Conservation (phyloP, 768 basidiomycete genomes). For the Floccularia luteovirens region DNA sequence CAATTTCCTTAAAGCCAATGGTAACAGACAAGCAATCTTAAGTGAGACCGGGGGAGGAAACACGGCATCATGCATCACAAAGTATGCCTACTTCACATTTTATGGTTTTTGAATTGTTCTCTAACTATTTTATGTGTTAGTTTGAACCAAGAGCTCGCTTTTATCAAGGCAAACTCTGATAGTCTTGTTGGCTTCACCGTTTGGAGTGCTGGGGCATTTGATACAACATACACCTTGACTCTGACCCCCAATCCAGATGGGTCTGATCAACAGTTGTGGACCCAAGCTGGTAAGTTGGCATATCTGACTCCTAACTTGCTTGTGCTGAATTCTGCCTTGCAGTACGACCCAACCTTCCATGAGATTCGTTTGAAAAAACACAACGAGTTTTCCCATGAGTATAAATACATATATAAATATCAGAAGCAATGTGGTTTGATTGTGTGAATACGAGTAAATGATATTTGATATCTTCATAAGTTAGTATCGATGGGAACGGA, state of each 20-base stretch:
- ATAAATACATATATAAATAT: too few relatives aligned
- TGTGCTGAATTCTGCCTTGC: neutral
- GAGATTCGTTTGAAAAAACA: neutral
- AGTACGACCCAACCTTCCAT: slow-evolving; percentile 18
- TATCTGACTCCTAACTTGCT: neutral
- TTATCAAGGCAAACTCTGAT: slow-evolving; percentile 33
- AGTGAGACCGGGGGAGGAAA: slow-evolving; percentile 51
- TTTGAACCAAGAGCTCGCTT: slow-evolving; percentile 34
- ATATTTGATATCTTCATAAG: too few relatives aligned
- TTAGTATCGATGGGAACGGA: too few relatives aligned
- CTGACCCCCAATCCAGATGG: slow-evolving; percentile 40
- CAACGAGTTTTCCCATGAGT: too few relatives aligned
- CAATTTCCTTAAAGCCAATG: slow-evolving; percentile 27
- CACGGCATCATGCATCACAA: slow-evolving; percentile 31
- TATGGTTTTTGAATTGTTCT: neutral
- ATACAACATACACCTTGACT: slow-evolving; percentile 39
- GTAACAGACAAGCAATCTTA: slow-evolving; percentile 24
- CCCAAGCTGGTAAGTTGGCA: slow-evolving; percentile 26
- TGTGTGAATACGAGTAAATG: too few relatives aligned
- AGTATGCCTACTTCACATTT: slow-evolving; percentile 18
- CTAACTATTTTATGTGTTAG: slow-evolving; percentile 12
- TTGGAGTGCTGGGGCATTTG: slow-evolving; percentile 48
- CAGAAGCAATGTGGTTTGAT: too few relatives aligned
- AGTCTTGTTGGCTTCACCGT: slow-evolving; percentile 42
- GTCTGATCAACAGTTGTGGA: slow-evolving; percentile 38